Evolutionary conservation across 805 yeast genomes (phyloP), one percentile per base, ranked within the genome.

Genomic region (Dipodascus geniculatus): DNA sequence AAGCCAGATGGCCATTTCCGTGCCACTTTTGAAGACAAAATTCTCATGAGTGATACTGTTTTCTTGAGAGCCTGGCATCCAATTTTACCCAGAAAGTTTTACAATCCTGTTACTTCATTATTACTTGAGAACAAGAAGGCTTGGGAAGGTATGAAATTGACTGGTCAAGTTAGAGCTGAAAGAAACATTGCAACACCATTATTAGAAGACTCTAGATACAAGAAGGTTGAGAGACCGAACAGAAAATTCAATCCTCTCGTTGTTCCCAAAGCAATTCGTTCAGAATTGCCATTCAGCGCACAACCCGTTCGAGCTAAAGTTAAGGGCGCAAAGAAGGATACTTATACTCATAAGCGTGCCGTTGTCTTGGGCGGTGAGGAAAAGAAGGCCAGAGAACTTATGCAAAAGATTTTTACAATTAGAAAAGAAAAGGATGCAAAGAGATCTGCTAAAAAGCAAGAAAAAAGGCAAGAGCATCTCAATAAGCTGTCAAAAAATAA

Each of bases 1-100:
- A 85, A 86, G 61, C 96, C 97, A 0, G 98, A 91, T 51, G 99
- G 99, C 11, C 83, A 85, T 67, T 95, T 78, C 75, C 81, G 99
- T 66, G 99, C 99, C 11, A 83, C 97, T 0, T 93, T 93, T 69
- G 99, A 93, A 69, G 99, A 93, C 67, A 91, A 90, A 71, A 79
- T 91, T 42, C 76, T 91, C 53, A 76, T 93, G 82, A 60, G 67
- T 48, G 99, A 93, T 69, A 85, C 87, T 53, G 79, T 93, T 16
- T 83, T 91, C 62, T 72, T 93, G 66, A 83, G 96, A 66, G 90
- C 98, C 2, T 93, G 99, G 99, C 90, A 89, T 67, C 98, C 98
- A 1, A 95, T 93, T 42, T 82, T 79, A 59, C 86, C 93, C 16
- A 85, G 91, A 68, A 82, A 82, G 67, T 93, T 88, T 70, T 95